Percentiles rank a stretch among this genome's conserved stretches.
These are phyloP conservation scores for Helotiales sp. DNA, from an alignment of 2,329 filamentous ascomycete genomes.

Conservation along the genomic window DNA sequence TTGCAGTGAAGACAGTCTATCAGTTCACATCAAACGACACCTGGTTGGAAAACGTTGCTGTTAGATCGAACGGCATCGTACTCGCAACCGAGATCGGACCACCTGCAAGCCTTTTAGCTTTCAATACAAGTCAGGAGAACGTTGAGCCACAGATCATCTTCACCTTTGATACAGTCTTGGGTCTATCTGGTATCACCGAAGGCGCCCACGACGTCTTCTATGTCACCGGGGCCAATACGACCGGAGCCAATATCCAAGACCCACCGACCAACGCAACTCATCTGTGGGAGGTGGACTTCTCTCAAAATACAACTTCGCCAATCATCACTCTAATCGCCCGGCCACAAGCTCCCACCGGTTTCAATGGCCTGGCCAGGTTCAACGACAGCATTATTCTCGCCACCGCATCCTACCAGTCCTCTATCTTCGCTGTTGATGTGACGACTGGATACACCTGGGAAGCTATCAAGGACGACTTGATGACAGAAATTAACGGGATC, in stretches of 20 bases:
- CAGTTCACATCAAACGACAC: background rate
- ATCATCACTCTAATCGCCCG: background rate
- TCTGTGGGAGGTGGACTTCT: background rate
- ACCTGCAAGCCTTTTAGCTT: background rate
- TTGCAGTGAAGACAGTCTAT: background rate
- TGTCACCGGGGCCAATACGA: background rate
- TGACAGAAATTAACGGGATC: background rate
- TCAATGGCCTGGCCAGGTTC: background rate
- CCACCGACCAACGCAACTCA: background rate
- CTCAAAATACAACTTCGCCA: background rate
- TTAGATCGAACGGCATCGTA: background rate
- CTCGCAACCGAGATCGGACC: background rate
- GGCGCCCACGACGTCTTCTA: background rate
- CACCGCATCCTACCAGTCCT: background rate
- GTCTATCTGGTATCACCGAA: background rate
- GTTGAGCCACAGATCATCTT: background rate
- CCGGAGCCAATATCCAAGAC: background rate
- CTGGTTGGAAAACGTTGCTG: background rate
- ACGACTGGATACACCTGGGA: background rate
- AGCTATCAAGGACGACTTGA: background rate
- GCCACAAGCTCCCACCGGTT: background rate
- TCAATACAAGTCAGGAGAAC: background rate
- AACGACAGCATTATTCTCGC: background rate
- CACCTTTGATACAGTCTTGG: background rate
- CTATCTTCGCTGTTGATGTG: background rate